Evolutionary conservation across 495 filamentous ascomycete genomes (phyloP), one percentile per base, ranked within the genome.

Genomic region (Hyphodiscus hymeniophilus): DNA sequence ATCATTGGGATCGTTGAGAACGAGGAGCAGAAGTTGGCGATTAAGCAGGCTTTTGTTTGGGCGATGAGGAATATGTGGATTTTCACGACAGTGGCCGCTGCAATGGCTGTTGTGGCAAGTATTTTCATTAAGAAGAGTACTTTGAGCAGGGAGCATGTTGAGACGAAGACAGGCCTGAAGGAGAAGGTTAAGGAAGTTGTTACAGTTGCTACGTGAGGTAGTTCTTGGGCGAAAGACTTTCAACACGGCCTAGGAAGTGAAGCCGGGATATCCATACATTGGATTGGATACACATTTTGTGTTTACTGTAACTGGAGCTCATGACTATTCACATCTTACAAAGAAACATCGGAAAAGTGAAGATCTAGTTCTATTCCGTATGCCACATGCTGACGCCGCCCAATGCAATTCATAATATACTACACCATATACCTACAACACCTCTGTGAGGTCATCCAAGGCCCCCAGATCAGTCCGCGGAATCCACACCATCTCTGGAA

Each of bases 71-170:
- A 69, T 26, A 70, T 76, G 64, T 78, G 74, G 73, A 74, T 77
- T 34, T 70, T 74, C 3, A 79, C 75, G 54, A 79, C 77, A 4
- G 68, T 63, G 51, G 54, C 79, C 42, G 63, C 70, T n/a, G 72
- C 57, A 2, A 34, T 67, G 45, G 71, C 71, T 1, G 42, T 83
- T 8, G 42, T 80, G 5, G 68, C 66, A 3, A 74, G 72, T 39
- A 42, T 55, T 0, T 81, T 83, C 50, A 69, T 85, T 44, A 58
- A 64, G 32, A 72, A 72, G 48, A 50, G 57, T 13, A 57, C 62
- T 22, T 55, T 84, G 52, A 76, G 66, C 24, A 69, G 62, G 43
- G 77, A 81, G 51, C 81, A 84, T 61, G 66, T 66, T 3, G 80
- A 84, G 59, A 82, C 75, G 2, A 74, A 71, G 53, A 77, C 74